Base-by-base conservation (phyloP, 306 rosid species). In the Trichosanthes truncata region DNA sequence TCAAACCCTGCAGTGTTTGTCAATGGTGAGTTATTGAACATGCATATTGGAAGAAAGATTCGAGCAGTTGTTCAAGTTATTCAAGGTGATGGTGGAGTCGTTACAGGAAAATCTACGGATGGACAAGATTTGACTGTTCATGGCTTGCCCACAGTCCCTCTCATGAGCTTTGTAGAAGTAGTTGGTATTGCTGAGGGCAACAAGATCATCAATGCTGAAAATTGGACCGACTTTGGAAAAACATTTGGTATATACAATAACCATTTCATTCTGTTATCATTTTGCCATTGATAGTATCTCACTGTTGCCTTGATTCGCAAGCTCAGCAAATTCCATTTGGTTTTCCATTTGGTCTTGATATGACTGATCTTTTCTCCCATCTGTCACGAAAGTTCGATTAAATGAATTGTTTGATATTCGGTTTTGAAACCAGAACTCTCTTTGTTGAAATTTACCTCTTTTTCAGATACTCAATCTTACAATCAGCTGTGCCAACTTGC, bases 161-260 rank as follows among this genome's bases (percentile, higher is more conserved):
- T 81, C 65, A 85, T 92, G 48, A 91, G 15, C 56, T 95, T 86
- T 85, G 90, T 95, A 5, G 97, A 95, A 87, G 97, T 95, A 81
- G 80, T 93, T 79, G 99, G 99, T 18, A 80, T 90, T 81, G 97
- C 92, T 84, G 94, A 89, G 67, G 62, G 82, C 74, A 97, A 95
- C 23, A 91, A 84, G 76, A 92, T 92, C 76, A 91, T 95, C 69
- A 87, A 71, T 18, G 94, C 92, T 36, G 95, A 91, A 80, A 73
- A 81, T 38, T 95, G 97, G 98, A 91, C 85, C 80, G 92, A 92
- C 84, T 93, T 92, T 83, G 98, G 97, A 35, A 90, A 89, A 82
- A 38, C 87, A 60, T 83, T 91, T 63, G 99, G 97, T 93, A 92
- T 62, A 81, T 2, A 74, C 46, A 73, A 78, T 59, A 60, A 46